phyloP scores from a whole-genome alignment of 768 basidiomycete species.

The Astraeus odoratus region DNA sequence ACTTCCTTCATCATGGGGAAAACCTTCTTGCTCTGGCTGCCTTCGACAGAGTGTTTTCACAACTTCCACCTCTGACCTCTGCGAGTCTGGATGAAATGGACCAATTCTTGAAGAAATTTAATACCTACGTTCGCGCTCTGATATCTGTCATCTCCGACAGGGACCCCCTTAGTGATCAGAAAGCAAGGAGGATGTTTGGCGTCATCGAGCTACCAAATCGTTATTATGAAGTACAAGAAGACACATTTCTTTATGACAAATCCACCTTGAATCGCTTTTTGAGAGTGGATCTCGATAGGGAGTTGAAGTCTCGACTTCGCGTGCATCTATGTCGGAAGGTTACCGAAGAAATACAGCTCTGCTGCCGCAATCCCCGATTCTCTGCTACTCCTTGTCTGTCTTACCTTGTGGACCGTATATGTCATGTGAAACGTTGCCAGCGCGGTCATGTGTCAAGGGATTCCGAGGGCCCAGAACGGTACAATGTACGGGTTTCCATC shows the following conservation, averaged over 20 bases:
- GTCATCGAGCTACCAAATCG: not conserved
- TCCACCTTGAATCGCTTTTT: not conserved
- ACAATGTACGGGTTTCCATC: not conserved
- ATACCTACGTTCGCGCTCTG: conserved; percentile 23
- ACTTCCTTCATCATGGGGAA: not conserved
- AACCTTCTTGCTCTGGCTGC: not conserved
- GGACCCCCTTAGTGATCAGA: conserved; percentile 9
- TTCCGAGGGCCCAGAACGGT: not conserved
- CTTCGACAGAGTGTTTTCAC: not conserved
- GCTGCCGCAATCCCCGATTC: not conserved
- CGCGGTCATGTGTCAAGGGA: no score
- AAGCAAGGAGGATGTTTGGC: not conserved
- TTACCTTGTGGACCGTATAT: no score
- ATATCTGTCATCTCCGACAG: conserved; percentile 36
- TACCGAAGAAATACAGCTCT: not conserved
- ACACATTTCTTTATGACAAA: not conserved
- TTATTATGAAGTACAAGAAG: not conserved
- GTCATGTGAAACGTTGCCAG: no score
- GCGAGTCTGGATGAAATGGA: conserved; percentile 27
- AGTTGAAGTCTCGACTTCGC: not conserved
- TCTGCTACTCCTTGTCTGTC: not conserved
- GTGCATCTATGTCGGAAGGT: not conserved
- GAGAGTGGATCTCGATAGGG: not conserved
- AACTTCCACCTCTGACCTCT: not conserved
- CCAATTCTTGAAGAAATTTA: conserved; percentile 21